Evolutionary conservation across 176 grass and related monocot genomes (phyloP).

Genomic region (Oryza rufipogon): DNA sequence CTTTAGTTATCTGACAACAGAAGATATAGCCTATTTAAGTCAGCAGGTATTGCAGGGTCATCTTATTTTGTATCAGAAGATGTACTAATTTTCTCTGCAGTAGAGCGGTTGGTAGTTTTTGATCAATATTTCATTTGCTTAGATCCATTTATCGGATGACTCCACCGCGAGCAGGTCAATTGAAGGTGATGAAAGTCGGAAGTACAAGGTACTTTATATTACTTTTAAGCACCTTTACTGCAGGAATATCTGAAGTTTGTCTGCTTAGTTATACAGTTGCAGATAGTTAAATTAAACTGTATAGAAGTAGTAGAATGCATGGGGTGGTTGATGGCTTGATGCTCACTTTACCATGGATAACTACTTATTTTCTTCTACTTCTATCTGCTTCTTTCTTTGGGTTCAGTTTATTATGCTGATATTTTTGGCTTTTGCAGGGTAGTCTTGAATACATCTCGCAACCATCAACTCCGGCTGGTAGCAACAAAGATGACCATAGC

Average conservation of each 20-base stretch:
- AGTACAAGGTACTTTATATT: conserved; percentile 55
- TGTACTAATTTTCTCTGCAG: background rate
- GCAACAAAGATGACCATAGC: conserved; percentile 53
- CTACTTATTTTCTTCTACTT: conserved; percentile 4
- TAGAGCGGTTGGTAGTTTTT: conserved; percentile 38
- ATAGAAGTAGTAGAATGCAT: conserved; percentile 23
- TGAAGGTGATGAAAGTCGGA: conserved; percentile 56
- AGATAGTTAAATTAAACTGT: conserved; percentile 18
- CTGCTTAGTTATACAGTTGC: conserved; percentile 11
- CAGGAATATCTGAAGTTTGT: conserved; percentile 11
- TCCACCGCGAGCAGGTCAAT: conserved; percentile 42
- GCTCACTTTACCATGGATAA: background rate
- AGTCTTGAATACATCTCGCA: conserved; percentile 71
- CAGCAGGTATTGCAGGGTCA: conserved; percentile 53
- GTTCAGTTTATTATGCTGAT: conserved; percentile 13
- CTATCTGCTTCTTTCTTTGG: conserved; percentile 2
- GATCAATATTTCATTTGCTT: conserved; percentile 45
- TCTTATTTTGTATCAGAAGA: conserved; percentile 35
- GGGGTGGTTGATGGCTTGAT: background rate
- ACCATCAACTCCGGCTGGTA: conserved; percentile 59
- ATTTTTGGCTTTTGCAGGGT: conserved; percentile 45
- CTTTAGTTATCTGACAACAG: conserved; percentile 58
- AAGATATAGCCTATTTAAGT: conserved; percentile 62
- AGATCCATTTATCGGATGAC: conserved; percentile 58
- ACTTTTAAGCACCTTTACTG: conserved; percentile 19